phyloP scores from a whole-genome alignment of 148 eudicot species.

The Chenopodium suecicum region DNA sequence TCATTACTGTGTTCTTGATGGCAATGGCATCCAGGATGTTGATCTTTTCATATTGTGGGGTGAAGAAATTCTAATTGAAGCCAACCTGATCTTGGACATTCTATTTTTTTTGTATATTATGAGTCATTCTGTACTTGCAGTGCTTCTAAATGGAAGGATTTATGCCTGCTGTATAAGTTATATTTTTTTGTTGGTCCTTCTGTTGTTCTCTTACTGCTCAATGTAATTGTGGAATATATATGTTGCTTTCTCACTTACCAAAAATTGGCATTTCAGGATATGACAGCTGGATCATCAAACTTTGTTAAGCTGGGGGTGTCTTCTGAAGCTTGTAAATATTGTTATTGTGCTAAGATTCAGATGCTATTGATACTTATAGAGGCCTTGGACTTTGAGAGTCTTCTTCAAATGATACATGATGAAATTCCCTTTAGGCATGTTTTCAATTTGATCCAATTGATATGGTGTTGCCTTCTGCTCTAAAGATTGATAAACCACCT shows the following conservation, averaged over 20 bases:
- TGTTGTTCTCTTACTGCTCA: constrained; percentile 6
- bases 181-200: constrained; percentile 17
- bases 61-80: constrained; percentile 89
- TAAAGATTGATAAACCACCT: neutral
- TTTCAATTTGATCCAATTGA: constrained; percentile 4
- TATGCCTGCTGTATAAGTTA: constrained; percentile 84
- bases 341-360: constrained; percentile 79
- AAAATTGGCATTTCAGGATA: constrained; percentile 48
- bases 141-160: constrained; percentile 72
- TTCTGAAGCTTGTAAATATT: constrained; percentile 62
- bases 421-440: constrained; percentile 74
- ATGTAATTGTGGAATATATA: constrained; percentile 5
- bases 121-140: constrained; percentile 72
- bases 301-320: constrained; percentile 71
- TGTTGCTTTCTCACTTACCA: constrained; percentile 20
- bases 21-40: constrained; percentile 54
- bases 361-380: constrained; percentile 82
- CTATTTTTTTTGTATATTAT: constrained; percentile 75
- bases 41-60: constrained; percentile 87
- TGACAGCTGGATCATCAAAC: constrained; percentile 62
- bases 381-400: constrained; percentile 78
- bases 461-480: constrained; percentile 9
- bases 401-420: constrained; percentile 90
- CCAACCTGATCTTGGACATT: constrained; percentile 79
- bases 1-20: constrained; percentile 14